Evolutionary conservation across 2,329 filamentous ascomycete genomes (phyloP), one percentile per base, ranked within the genome.

Genomic region (Fusarium miscanthi): DNA sequence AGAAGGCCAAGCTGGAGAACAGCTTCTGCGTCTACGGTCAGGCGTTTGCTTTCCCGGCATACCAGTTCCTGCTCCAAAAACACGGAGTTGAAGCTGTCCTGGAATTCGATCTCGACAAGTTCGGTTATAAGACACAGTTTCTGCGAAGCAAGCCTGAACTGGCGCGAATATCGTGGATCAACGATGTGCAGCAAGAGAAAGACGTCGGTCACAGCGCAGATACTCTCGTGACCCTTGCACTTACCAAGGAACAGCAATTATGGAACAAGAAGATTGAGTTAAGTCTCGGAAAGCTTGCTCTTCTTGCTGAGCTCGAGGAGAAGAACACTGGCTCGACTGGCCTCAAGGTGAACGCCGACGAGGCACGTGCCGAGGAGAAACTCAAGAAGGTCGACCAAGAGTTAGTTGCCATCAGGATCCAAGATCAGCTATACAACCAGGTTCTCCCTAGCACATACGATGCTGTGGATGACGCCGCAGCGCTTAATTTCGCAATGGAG

Each of bases 191-290:
- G 67, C 87, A 89, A 30, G 93, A 96, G 78, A 87, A 90, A 65
- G 90, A 97, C 76, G 94, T 94, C 70, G 85, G 89, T 17, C 88
- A 89, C 62, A 95, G 95, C 16, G 91, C 92, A 9, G 84, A 89
- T 45, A 92, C 91, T 1, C 86, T 99, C 51, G 85, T 93, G 46
- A 85, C 89, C 12, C 86, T 95, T 25, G 94, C 93, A 1, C 84
- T 91, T 25, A 86, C 87, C 54, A 89, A 90, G 59, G 95, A 98
- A 80, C 88, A 90, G 58, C 92, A 95, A 75, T 83, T 96, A 8
- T 98, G 95, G 95, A 94, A 90, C 82, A 97, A 97, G 84, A 96
- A 97, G 81, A 93, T 97, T 38, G 93, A 98, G 81, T 85, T 98
- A 31, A 97, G 94, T 66, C 86, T 99, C 42, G 93, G 93, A 40